Evolutionary conservation across 2,329 filamentous ascomycete species (phyloP).

Genomic region (Penicillium sp.): DNA sequence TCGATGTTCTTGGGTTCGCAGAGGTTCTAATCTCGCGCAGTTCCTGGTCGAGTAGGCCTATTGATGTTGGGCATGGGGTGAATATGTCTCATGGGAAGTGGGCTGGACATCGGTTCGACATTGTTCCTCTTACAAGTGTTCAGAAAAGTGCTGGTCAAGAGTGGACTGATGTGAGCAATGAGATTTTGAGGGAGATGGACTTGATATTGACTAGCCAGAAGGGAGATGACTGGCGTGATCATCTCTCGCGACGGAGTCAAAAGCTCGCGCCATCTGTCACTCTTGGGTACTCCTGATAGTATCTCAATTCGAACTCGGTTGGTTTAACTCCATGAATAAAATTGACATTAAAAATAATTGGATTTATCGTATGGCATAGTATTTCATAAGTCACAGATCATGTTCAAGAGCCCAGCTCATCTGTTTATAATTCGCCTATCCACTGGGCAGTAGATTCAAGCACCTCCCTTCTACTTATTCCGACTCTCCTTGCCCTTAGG

Average conservation of each 20-base stretch:
- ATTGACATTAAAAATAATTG: neutral
- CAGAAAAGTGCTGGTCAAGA: conserved; percentile 10
- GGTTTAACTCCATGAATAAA: neutral
- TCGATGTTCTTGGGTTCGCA: conserved; percentile 28
- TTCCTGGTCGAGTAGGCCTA: conserved; percentile 22
- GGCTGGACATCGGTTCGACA: conserved; percentile 34
- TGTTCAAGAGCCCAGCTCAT: neutral
- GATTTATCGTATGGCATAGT: neutral
- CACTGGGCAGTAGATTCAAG: neutral
- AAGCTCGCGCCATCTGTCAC: neutral
- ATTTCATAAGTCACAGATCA: neutral
- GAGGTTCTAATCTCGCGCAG: conserved; percentile 30
- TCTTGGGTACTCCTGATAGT: neutral
- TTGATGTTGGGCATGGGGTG: neutral
- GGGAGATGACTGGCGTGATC: conserved; percentile 17
- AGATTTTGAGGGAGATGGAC: conserved; percentile 25
- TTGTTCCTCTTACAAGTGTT: conserved; percentile 19
- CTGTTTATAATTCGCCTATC: neutral
- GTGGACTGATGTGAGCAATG: conserved; percentile 32
- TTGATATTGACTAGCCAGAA: conserved; percentile 11
- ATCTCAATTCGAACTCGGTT: neutral
- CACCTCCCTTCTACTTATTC: conserved; percentile 50
- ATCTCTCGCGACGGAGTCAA: conserved; percentile 1
- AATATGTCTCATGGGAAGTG: conserved; percentile 26
- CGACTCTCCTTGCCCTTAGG: conserved; percentile 58